These are phyloP conservation scores for Yamadazyma sp. DNA, from an alignment of 805 yeast species.

Conservation along the genomic window DNA sequence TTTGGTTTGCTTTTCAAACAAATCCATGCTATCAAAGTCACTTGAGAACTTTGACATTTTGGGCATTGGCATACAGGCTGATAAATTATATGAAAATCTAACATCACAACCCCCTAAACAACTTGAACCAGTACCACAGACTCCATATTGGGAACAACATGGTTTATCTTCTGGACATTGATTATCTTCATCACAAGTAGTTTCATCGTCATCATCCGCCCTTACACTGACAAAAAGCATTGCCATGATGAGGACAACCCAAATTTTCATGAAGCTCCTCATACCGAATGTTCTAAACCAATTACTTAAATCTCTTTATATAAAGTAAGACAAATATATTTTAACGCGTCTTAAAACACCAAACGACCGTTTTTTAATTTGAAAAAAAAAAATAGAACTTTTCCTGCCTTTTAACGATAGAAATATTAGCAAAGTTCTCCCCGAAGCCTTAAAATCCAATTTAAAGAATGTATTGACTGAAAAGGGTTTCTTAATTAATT, in stretches of 20 bases:
- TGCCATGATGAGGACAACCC: conserved; percentile 1
- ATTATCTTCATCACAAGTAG: conserved; percentile 48
- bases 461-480: neutral
- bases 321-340: too few relatives aligned
- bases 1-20: conserved; percentile 23
- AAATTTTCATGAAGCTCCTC: neutral
- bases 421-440: too few relatives aligned
- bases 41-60: conserved; percentile 46
- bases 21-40: conserved; percentile 27
- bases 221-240: conserved; percentile 11
- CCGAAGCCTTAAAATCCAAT: too few relatives aligned
- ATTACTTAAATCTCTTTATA: too few relatives aligned
- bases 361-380: too few relatives aligned
- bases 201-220: conserved; percentile 9
- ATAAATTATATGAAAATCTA: conserved; percentile 55
- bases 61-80: conserved; percentile 87
- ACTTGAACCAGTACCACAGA: conserved; percentile 71
- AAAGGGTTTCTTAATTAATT: neutral
- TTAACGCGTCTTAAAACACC: too few relatives aligned
- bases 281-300: too few relatives aligned
- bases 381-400: too few relatives aligned
- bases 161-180: conserved; percentile 78
- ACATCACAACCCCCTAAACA: conserved; percentile 92
- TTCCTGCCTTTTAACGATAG: too few relatives aligned
- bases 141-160: conserved; percentile 81